A percentile compares a stretch with the other conserved stretches of the same genome.
Conservation (phyloP, 202 grass and related monocot genomes). For the Hordeum pubiflorum region DNA sequence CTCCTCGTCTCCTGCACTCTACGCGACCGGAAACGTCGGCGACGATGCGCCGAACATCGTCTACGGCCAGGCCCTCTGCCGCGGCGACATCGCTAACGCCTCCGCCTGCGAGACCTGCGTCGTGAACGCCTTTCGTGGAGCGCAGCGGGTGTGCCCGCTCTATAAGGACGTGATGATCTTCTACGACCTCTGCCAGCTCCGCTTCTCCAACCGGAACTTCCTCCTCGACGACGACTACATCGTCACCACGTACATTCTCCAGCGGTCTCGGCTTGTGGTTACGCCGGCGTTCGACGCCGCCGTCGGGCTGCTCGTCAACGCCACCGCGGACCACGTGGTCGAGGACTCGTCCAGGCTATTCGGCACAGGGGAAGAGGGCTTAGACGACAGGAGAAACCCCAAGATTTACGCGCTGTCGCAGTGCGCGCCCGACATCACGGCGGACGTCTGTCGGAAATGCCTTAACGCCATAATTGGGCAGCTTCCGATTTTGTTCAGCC, state of each 20-base stretch:
- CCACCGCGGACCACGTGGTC: constrained; percentile 6
- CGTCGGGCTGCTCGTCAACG: constrained; percentile 23
- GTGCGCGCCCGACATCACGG: constrained; percentile 37
- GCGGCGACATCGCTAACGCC: constrained; percentile 38
- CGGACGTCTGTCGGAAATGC: constrained; percentile 23
- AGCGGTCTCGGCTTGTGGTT: not conserved
- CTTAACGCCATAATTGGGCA: not conserved
- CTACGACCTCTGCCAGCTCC: constrained; percentile 51
- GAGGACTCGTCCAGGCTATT: constrained; percentile 15
- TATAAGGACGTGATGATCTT: constrained; percentile 20
- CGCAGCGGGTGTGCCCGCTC: constrained; percentile 24
- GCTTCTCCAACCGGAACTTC: constrained; percentile 47
- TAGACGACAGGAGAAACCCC: constrained; percentile 6
- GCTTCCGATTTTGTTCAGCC: not conserved
- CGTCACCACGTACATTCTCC: not conserved
- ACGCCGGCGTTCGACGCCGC: constrained; percentile 14
- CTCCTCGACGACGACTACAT: constrained; percentile 22
- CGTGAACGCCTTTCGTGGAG: constrained; percentile 12
- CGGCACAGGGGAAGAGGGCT: constrained; percentile 14
- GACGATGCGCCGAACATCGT: constrained; percentile 21
- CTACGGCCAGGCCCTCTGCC: constrained; percentile 46
- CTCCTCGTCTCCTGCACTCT: not conserved
- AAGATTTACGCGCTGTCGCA: constrained; percentile 47
- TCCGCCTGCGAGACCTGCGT: constrained; percentile 44
- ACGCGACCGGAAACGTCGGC: not conserved